These are phyloP conservation scores for Fagopyrum tataricum DNA, from an alignment of 148 eudicot genomes.

Conservation along the genomic window DNA sequence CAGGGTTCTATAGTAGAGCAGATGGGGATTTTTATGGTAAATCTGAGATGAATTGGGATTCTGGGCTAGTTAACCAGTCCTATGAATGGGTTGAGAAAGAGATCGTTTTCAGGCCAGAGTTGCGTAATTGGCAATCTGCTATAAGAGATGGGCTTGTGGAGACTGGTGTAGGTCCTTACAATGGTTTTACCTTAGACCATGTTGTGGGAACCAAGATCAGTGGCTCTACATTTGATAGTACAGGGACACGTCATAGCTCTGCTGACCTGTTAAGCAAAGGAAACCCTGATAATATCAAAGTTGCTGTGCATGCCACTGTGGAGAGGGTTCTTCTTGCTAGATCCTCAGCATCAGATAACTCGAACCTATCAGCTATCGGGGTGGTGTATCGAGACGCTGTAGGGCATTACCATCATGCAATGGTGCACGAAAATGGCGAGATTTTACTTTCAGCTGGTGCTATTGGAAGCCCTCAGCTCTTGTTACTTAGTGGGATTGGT, in stretches of 20 bases:
- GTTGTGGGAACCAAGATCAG: slow-evolving; percentile 76
- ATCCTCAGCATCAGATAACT: slow-evolving; percentile 20
- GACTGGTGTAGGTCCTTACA: slow-evolving; percentile 70
- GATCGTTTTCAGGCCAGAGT: slow-evolving; percentile 70
- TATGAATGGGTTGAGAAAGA: slow-evolving; percentile 82
- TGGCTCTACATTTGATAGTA: slow-evolving; percentile 71
- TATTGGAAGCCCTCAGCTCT: slow-evolving; percentile 77
- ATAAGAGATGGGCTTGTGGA: slow-evolving; percentile 66
- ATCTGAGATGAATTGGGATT: slow-evolving; percentile 59
- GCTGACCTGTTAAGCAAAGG: slow-evolving; percentile 69
- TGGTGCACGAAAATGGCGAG: slow-evolving; percentile 63
- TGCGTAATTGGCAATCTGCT: slow-evolving; percentile 69
- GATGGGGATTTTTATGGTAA: slow-evolving; percentile 48
- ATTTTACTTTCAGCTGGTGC: slow-evolving; percentile 82
- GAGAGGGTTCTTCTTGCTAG: slow-evolving; percentile 54
- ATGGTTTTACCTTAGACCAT: slow-evolving; percentile 67
- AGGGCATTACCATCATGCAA: slow-evolving; percentile 64
- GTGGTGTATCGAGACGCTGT: slow-evolving; percentile 58
- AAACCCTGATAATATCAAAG: slow-evolving; percentile 44
- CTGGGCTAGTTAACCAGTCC: slow-evolving; percentile 49
- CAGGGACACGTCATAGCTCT: slow-evolving; percentile 71
- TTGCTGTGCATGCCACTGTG: slow-evolving; percentile 65
- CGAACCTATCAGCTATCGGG: slow-evolving; percentile 53
- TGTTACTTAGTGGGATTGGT: slow-evolving; percentile 83
- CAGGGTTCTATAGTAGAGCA: slow-evolving; percentile 84